Evolutionary conservation across 2,329 filamentous ascomycete genomes (phyloP).

Genomic region (Ophiostoma sp.): DNA sequence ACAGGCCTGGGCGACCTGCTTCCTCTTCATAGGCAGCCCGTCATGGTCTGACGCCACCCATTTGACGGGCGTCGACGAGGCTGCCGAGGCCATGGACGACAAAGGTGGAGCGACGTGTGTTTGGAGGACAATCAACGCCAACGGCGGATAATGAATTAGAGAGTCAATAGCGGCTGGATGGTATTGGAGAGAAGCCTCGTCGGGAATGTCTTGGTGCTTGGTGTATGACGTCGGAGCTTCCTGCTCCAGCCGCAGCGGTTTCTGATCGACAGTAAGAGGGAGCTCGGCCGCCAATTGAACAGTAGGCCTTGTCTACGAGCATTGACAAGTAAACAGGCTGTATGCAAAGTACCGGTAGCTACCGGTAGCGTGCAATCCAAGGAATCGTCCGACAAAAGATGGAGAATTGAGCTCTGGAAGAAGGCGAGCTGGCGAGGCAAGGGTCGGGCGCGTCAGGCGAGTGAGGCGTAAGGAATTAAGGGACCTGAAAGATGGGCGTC

Average conservation of each 20-base stretch:
- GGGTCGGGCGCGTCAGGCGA: not conserved
- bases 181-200: not conserved
- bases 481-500: no score
- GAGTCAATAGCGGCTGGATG: not conserved
- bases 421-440: not conserved
- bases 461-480: no score
- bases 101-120: not conserved
- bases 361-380: not conserved
- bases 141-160: no score
- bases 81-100: conserved; percentile 13
- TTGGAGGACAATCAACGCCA: not conserved
- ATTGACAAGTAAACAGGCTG: not conserved
- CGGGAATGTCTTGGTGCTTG: not conserved
- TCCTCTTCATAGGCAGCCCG: conserved; percentile 53
- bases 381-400: not conserved
- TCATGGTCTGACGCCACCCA: conserved; percentile 52
- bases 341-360: not conserved
- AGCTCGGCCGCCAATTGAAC: no score
- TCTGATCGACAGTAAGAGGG: not conserved
- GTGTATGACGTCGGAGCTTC: conserved; percentile 10
- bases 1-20: conserved; percentile 56
- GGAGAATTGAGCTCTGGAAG: not conserved
- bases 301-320: no score
- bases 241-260: not conserved
- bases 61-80: conserved; percentile 37